Evolutionary conservation across 2,329 filamentous ascomycete species (phyloP).

Genomic region (Ceratocystis alfenasii): DNA sequence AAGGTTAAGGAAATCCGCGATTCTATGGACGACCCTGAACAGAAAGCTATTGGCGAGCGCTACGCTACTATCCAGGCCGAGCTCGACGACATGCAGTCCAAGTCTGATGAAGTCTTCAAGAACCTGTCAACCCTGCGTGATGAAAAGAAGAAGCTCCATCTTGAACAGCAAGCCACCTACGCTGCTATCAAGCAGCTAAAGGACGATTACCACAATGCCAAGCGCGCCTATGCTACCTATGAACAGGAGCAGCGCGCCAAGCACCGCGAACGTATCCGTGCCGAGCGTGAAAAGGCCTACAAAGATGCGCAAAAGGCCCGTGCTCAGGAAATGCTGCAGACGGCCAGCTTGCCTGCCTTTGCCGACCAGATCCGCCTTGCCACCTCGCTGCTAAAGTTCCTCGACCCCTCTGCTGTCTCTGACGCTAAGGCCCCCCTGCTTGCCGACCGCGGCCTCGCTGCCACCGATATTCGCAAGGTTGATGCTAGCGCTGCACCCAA

Average conservation of each 20-base stretch:
- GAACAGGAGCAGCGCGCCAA: slow-evolving; percentile 73
- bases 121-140: slow-evolving; percentile 73
- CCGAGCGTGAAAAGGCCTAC: slow-evolving; percentile 63
- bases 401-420: slow-evolving; percentile 59
- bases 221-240: slow-evolving; percentile 70
- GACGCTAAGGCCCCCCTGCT: slow-evolving; percentile 55
- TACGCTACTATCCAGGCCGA: slow-evolving; percentile 79
- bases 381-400: slow-evolving; percentile 78
- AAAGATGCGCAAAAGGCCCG: slow-evolving; percentile 64
- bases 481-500: slow-evolving; percentile 66
- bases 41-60: slow-evolving; percentile 73
- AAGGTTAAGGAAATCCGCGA: slow-evolving; percentile 86
- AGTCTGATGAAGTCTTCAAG: slow-evolving; percentile 86
- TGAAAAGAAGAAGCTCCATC: slow-evolving; percentile 71
- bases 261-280: slow-evolving; percentile 63
- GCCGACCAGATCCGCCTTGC: slow-evolving; percentile 83
- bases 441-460: slow-evolving; percentile 61
- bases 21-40: slow-evolving; percentile 78
- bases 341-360: slow-evolving; percentile 78
- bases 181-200: slow-evolving; percentile 71
- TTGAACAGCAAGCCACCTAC: slow-evolving; percentile 79
- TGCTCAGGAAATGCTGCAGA: slow-evolving; percentile 63
- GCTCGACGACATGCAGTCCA: slow-evolving; percentile 77
- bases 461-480: slow-evolving; percentile 69
- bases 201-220: slow-evolving; percentile 72